Conservation (phyloP, 83 land plant species). For the Thuja plicata region DNA sequence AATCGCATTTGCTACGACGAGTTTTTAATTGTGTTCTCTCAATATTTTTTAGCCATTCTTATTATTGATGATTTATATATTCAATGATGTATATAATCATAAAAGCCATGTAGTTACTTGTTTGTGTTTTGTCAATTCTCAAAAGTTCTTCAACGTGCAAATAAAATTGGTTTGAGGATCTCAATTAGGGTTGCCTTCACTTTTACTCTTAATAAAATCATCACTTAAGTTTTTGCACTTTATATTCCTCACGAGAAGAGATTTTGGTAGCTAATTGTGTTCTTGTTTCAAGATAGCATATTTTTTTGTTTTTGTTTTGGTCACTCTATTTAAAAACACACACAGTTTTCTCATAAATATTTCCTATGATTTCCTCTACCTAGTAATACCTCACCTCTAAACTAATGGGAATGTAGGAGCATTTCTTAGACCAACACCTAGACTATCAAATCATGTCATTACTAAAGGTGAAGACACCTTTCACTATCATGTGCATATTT, state of each 20-base stretch:
- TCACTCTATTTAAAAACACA: neutral
- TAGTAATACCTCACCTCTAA: neutral
- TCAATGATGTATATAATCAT: neutral
- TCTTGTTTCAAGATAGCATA: neutral
- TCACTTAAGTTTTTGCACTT: neutral
- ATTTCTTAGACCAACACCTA: too few species aligned
- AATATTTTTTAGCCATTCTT: neutral
- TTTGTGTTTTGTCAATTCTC: neutral
- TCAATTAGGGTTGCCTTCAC: neutral
- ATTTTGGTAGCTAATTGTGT: neutral
- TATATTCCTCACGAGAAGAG: neutral
- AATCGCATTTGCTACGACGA: constrained; percentile 31
- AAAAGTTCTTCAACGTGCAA: neutral
- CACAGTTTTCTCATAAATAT: neutral
- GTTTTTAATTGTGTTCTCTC: neutral
- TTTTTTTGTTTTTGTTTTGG: neutral
- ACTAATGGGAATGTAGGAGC: neutral
- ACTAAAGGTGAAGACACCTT: too few species aligned
- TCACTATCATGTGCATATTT: too few species aligned
- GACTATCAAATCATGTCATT: too few species aligned
- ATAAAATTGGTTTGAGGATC: neutral
- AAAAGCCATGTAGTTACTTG: neutral
- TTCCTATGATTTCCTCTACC: neutral
- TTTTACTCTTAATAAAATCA: neutral
- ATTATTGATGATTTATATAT: neutral